phyloP scores from a whole-genome alignment of 164 flowering plant species.

The Vitis rupestris region DNA sequence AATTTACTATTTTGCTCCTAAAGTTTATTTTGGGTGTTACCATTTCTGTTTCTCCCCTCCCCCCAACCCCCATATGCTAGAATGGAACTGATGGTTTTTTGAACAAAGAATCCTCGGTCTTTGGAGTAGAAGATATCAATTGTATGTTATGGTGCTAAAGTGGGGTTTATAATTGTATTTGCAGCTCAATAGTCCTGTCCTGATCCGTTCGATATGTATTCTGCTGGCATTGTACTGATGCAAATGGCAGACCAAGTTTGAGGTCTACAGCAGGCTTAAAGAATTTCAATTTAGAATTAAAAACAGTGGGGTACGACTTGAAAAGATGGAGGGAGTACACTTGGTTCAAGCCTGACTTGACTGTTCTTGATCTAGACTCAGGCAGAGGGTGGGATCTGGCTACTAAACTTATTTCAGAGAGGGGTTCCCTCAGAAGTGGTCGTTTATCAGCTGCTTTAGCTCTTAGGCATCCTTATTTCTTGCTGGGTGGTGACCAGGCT shows the following conservation, averaged over 20 bases:
- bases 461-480: slow-evolving; percentile 92
- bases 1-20: too few species aligned
- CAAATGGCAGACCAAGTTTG: slow-evolving; percentile 89
- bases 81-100: too few species aligned
- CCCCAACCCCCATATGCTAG: too few species aligned
- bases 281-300: slow-evolving; percentile 80
- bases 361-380: slow-evolving; percentile 70
- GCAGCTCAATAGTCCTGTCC: slow-evolving; percentile 98
- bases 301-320: slow-evolving; percentile 63
- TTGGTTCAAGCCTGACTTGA: slow-evolving; percentile 65
- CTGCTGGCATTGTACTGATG: slow-evolving; percentile 84
- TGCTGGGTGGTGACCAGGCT: slow-evolving; percentile 93
- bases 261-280: slow-evolving; percentile 77
- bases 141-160: not conserved
- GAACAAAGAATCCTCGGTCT: too few species aligned
- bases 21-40: too few species aligned
- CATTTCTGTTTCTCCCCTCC: not conserved
- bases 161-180: slow-evolving; percentile 16
- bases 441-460: slow-evolving; percentile 95
- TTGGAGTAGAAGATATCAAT: too few species aligned
- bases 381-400: slow-evolving; percentile 90
- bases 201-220: slow-evolving; percentile 95
- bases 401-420: slow-evolving; percentile 81
- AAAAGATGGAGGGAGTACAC: slow-evolving; percentile 80
- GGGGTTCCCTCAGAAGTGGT: slow-evolving; percentile 74